These are phyloP conservation scores for Fusarium xylarioides DNA, from an alignment of 2,329 filamentous ascomycete species.

Conservation along the genomic window DNA sequence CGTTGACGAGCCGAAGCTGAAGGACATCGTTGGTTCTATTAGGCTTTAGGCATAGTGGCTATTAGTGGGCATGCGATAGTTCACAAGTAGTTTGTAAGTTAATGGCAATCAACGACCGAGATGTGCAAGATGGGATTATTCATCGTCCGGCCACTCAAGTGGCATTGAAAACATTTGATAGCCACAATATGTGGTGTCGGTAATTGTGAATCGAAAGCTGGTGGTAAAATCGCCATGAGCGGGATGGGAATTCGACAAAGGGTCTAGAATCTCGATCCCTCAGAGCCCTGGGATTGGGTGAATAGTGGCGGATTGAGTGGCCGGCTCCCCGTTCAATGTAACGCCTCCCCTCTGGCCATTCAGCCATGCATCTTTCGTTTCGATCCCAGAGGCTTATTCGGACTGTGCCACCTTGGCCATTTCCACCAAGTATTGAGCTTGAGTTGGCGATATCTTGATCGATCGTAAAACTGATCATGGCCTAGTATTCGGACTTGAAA, in stretches of 20 bases:
- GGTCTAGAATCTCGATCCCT: constrained; percentile 39
- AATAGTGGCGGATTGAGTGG: not conserved
- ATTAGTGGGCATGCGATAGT: not conserved
- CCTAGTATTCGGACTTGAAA: not conserved
- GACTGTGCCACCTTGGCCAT: constrained; percentile 8
- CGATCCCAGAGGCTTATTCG: constrained; percentile 10
- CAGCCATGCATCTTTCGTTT: constrained; percentile 11
- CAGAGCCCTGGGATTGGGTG: constrained; percentile 14
- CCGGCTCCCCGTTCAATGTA: constrained; percentile 23
- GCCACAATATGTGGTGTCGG: constrained; percentile 3
- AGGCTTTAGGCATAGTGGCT: not conserved
- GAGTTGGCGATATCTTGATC: not conserved
- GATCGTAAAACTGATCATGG: not conserved
- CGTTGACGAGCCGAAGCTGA: not conserved
- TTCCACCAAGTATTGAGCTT: not conserved
- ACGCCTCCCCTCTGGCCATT: constrained; percentile 8
- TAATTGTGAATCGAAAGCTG: constrained; percentile 6
- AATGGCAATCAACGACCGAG: not conserved
- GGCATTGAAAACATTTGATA: not conserved
- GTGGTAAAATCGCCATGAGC: constrained; percentile 25
- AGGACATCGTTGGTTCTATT: not conserved
- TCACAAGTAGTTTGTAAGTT: not conserved
- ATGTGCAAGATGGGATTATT: constrained; percentile 3
- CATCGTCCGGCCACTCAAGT: not conserved
- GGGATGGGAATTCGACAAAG: constrained; percentile 37